A percentile compares a stretch with the other conserved stretches of the same genome.
Evolutionary conservation across 345 rosid species (phyloP).

Genomic region (Aquilaria sinensis): DNA sequence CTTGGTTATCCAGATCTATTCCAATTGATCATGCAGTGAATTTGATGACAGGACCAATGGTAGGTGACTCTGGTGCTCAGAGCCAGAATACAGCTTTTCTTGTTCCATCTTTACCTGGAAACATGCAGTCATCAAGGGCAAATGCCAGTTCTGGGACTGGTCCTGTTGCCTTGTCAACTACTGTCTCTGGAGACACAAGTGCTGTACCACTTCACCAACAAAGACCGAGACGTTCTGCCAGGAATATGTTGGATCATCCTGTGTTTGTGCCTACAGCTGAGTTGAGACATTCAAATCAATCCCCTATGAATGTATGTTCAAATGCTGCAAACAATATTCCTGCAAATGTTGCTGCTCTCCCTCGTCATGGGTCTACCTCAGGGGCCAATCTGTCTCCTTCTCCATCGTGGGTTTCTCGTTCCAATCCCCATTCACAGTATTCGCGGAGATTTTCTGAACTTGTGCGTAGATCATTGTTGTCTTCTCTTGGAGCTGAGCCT

Average conservation of each 20-base stretch:
- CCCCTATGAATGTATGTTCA: constrained; percentile 29
- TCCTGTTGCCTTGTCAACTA: constrained; percentile 29
- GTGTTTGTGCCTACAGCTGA: constrained; percentile 42
- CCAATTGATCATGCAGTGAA: constrained; percentile 41
- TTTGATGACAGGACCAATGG: constrained; percentile 31
- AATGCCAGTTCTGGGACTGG: constrained; percentile 41
- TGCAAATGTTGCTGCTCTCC: constrained; percentile 45
- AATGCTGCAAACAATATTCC: constrained; percentile 30
- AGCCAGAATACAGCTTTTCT: constrained; percentile 33
- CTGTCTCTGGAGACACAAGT: constrained; percentile 32
- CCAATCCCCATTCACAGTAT: constrained; percentile 32
- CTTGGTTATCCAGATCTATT: constrained; percentile 34
- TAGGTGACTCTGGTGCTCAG: constrained; percentile 27
- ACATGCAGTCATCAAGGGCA: constrained; percentile 50
- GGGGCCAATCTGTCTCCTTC: constrained; percentile 42
- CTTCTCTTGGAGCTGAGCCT: constrained; percentile 38
- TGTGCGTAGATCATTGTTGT: constrained; percentile 53
- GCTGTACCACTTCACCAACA: constrained; percentile 28
- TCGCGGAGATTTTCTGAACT: constrained; percentile 56
- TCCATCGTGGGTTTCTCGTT: constrained; percentile 42
- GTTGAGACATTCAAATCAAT: constrained; percentile 28
- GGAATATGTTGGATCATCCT: constrained; percentile 47
- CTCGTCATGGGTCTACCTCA: constrained; percentile 38
- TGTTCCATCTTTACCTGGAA: constrained; percentile 45
- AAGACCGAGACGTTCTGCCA: constrained; percentile 33